Evolutionary conservation across 352 stramenopile species (phyloP).

Genomic region (Saprolegnia parasitica): DNA sequence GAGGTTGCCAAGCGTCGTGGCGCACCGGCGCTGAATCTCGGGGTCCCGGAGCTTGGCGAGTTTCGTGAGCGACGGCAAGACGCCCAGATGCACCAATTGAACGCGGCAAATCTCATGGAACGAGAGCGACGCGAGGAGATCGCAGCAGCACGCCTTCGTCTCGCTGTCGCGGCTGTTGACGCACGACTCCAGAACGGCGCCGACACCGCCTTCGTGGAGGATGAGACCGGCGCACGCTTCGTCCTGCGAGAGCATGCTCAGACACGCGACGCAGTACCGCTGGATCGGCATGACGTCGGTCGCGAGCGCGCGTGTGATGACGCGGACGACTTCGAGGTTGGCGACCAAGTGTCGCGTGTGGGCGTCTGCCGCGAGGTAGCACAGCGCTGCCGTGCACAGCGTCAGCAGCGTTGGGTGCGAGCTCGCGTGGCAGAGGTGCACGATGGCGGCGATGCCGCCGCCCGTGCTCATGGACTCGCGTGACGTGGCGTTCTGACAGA

Average conservation of each 20-base stretch:
- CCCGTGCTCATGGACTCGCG: constrained; percentile 44
- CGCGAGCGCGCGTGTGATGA: constrained; percentile 46
- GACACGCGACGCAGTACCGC: constrained; percentile 60
- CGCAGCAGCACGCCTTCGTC: constrained; percentile 67
- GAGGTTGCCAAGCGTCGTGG: constrained; percentile 62
- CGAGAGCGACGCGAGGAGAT: constrained; percentile 68
- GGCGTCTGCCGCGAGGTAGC: constrained; percentile 52
- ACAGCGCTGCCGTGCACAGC: constrained; percentile 55
- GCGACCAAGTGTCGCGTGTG: constrained; percentile 39
- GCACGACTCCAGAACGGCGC: constrained; percentile 57
- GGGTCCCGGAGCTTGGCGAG: constrained; percentile 47
- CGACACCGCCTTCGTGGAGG: constrained; percentile 42
- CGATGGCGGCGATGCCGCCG: constrained; percentile 53
- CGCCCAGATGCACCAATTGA: constrained; percentile 45
- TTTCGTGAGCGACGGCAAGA: constrained; percentile 52
- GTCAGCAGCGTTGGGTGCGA: constrained; percentile 34
- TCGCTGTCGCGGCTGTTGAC: constrained; percentile 54
- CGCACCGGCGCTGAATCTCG: constrained; percentile 57
- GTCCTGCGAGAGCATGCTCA: constrained; percentile 69
- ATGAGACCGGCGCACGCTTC: constrained; percentile 56
- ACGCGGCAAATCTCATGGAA: constrained; percentile 58
- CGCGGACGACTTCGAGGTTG: constrained; percentile 49
- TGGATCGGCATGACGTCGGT: constrained; percentile 46
- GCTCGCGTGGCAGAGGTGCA: constrained; percentile 41
- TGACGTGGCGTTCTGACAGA: constrained; percentile 54